phyloP scores from a whole-genome alignment of 2,329 filamentous ascomycete genomes.

The Dryadomyces quercivorus region DNA sequence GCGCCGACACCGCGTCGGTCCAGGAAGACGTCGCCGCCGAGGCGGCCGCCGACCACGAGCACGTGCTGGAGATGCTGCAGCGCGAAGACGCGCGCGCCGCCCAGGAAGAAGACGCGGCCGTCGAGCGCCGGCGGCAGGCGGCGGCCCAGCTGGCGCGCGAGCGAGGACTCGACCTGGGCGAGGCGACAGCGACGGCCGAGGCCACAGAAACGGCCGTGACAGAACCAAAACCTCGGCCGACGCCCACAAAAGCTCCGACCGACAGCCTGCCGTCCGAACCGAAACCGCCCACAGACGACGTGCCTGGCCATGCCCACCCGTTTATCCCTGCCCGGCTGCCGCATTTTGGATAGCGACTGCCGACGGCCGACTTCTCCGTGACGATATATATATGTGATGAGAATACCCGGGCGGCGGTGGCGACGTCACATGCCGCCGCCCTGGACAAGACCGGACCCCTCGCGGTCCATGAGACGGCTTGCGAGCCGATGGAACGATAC shows the following conservation, averaged over 20 bases:
- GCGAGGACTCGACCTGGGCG: constrained; percentile 30
- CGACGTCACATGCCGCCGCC: background rate
- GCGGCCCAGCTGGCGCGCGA: constrained; percentile 38
- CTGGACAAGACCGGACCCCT: no score
- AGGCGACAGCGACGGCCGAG: constrained; percentile 11
- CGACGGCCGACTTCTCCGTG: background rate
- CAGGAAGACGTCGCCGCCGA: constrained; percentile 4
- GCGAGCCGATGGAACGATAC: no score
- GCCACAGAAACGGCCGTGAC: constrained; percentile 4
- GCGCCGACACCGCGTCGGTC: background rate
- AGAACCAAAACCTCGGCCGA: background rate
- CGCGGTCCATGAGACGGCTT: no score
- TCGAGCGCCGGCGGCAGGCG: constrained; percentile 39
- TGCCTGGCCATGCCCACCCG: background rate
- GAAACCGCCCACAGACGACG: background rate
- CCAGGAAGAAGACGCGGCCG: constrained; percentile 38
- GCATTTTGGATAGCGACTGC: constrained; percentile 29
- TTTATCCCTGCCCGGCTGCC: constrained; percentile 50
- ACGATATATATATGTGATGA: background rate
- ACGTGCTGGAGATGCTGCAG: constrained; percentile 38
- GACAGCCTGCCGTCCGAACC: background rate
- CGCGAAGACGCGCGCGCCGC: constrained; percentile 39
- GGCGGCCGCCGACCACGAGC: constrained; percentile 18
- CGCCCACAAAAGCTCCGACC: background rate
- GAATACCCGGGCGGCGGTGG: background rate